Base-by-base conservation (phyloP, 2,329 filamentous ascomycete species). In the Ophiostoma populinum region DNA sequence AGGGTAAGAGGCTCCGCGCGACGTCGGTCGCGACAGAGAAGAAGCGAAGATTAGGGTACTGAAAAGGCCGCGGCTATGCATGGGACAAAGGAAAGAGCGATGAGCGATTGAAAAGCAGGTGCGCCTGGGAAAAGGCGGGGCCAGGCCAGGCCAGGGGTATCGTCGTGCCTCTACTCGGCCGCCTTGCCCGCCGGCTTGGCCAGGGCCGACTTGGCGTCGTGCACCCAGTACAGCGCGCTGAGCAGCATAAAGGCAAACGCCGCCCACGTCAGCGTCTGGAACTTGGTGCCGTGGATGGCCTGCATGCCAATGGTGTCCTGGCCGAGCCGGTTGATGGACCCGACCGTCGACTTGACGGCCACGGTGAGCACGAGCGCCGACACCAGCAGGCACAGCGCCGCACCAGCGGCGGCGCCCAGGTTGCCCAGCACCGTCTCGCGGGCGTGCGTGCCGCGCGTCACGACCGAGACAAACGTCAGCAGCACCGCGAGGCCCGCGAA, bases 181-280 rank as follows among this genome's bases (percentile, higher is more conserved):
- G 22, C 22, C 9, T 24, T n/a, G 24, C 4, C 24, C 4, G 4
- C 7, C 19, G 30, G n/a, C 31, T 32, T 32, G 18, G 31, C 31
- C 6, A 34, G 34, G 11, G 32, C 35, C 24, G 26, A 20, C 46
- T 48, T 45, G 50, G 44, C 43, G 46, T 46, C 48, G 9, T 39
- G 47, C 1, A 48, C 16, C 63, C 63, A 68, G 46, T 58, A 65
- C 3, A 54, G 18, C 5, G 53, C 37, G 0, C 55, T 46, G 1
- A 51, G 40, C 4, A 55, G 46, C 57, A 66, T 64, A 40, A 61
- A 48, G 4, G 46, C 61, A 12, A 63, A 57, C 2, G 63, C 53
- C 5, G 61, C 54, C 65, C 63, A 69, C 5, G 55, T 55, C 25
- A 67, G 46, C 21, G 45, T 52, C 43, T 58, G 51, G 41, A 69